phyloP scores from a whole-genome alignment of 1,284 basidiomycete species.

The Dichomitus squalens region DNA sequence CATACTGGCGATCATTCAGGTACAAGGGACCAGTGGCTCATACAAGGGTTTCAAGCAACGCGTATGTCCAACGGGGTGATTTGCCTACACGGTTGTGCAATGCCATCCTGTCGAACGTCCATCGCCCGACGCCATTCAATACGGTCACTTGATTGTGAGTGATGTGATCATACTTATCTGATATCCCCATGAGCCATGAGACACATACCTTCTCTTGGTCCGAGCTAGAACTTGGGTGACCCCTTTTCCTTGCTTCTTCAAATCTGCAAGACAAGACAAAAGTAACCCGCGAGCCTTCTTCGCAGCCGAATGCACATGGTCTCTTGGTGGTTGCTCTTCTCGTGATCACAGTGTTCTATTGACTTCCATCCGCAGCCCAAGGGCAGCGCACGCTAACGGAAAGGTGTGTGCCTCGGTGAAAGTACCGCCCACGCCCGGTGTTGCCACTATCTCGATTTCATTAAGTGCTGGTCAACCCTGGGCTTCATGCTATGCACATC shows the following conservation, averaged over 20 bases:
- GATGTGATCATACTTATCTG: constrained; percentile 5
- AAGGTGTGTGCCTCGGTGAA: neutral
- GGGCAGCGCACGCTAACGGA: neutral
- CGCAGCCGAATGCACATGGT: constrained; percentile 11
- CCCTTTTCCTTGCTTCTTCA: neutral
- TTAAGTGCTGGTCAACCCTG: neutral
- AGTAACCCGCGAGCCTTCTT: neutral
- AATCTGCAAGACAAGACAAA: neutral
- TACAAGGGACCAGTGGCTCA: too few relatives aligned
- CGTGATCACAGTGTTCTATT: neutral
- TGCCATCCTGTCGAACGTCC: too few relatives aligned
- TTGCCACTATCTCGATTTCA: neutral
- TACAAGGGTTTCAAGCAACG: too few relatives aligned
- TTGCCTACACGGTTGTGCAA: too few relatives aligned
- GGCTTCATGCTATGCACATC: neutral
- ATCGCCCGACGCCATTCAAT: too few relatives aligned
- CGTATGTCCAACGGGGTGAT: too few relatives aligned
- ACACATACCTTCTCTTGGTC: neutral
- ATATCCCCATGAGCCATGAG: constrained; percentile 11
- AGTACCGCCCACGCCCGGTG: neutral
- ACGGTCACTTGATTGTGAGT: constrained; percentile 13
- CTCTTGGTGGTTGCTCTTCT: neutral
- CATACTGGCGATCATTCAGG: too few relatives aligned
- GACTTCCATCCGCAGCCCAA: neutral
- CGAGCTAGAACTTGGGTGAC: neutral